Evolutionary conservation across 2,329 filamentous ascomycete species (phyloP).

Genomic region (Tolypocladium nubicola): DNA sequence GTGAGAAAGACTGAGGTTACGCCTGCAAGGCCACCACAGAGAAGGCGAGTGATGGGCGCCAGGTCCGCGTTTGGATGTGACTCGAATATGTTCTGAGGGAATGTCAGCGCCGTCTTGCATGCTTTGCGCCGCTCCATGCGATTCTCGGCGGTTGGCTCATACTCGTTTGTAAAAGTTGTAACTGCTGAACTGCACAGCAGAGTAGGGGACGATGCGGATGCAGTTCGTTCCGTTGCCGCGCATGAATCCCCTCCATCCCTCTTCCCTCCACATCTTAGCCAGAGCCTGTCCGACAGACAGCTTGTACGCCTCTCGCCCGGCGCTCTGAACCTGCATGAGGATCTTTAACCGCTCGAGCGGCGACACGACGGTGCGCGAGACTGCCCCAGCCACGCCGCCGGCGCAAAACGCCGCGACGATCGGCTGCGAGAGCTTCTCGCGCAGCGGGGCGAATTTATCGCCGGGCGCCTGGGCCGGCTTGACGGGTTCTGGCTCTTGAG

Average conservation of each 20-base stretch:
- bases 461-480: conserved; percentile 13
- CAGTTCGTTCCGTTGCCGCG: conserved; percentile 97
- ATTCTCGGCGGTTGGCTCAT: conserved; percentile 18
- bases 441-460: conserved; percentile 21
- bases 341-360: conserved; percentile 95
- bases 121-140: background rate
- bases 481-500: conserved; percentile 16
- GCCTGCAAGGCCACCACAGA: conserved; percentile 86
- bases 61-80: conserved; percentile 63
- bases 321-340: conserved; percentile 91
- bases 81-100: conserved; percentile 61
- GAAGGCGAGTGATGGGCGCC: conserved; percentile 60
- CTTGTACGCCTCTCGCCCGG: conserved; percentile 84
- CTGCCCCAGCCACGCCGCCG: conserved; percentile 86
- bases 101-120: conserved; percentile 2
- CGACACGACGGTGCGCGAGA: conserved; percentile 95
- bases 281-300: conserved; percentile 82
- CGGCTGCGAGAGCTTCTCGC: conserved; percentile 60
- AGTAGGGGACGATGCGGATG: conserved; percentile 96
- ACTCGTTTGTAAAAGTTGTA: conserved; percentile 97
- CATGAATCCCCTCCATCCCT: conserved; percentile 97
- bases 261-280: conserved; percentile 91
- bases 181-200: conserved; percentile 93
- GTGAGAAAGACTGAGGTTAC: conserved; percentile 93
- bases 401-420: conserved; percentile 87